phyloP scores from a whole-genome alignment of 2,329 filamentous ascomycete genomes.

The Pseudogymnoascus sp. region DNA sequence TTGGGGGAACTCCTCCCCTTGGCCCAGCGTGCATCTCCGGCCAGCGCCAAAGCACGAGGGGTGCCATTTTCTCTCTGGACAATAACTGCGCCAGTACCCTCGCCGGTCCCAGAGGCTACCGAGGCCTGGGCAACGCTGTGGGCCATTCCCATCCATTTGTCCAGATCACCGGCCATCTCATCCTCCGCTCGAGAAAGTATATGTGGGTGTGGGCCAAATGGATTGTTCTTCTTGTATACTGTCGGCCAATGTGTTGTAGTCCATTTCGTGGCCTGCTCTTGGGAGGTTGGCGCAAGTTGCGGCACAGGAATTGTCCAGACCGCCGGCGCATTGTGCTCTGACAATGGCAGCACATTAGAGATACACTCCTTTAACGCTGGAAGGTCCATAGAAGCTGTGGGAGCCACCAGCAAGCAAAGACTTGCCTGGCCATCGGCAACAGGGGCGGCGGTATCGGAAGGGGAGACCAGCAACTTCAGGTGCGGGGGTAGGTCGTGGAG shows the following conservation, averaged over 20 bases:
- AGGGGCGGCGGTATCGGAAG: not conserved
- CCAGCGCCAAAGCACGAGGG: constrained; percentile 55
- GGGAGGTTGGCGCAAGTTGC: constrained; percentile 65
- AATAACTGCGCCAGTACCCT: constrained; percentile 68
- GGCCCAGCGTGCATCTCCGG: constrained; percentile 69
- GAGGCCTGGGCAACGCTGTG: constrained; percentile 56
- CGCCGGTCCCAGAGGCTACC: constrained; percentile 52
- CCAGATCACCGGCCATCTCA: constrained; percentile 58
- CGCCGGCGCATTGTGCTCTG: constrained; percentile 41
- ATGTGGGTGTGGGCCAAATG: constrained; percentile 75
- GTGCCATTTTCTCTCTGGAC: constrained; percentile 46
- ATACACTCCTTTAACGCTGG: constrained; percentile 45
- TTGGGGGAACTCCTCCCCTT: constrained; percentile 43
- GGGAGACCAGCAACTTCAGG: constrained; percentile 13
- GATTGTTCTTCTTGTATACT: constrained; percentile 81
- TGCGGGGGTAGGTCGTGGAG: constrained; percentile 55
- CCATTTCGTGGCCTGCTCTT: constrained; percentile 69
- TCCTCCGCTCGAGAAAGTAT: constrained; percentile 64
- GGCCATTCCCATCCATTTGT: constrained; percentile 63
- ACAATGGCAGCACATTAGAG: constrained; percentile 14
- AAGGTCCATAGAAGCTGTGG: constrained; percentile 43
- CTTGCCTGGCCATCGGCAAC: constrained; percentile 23
- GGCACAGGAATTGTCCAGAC: constrained; percentile 63
- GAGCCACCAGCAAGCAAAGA: constrained; percentile 46
- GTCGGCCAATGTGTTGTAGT: constrained; percentile 74